A percentile compares a stretch with the other conserved stretches of the same genome.
Evolutionary conservation across 345 rosid species (phyloP).

Genomic region (Sisymbrium irio): DNA sequence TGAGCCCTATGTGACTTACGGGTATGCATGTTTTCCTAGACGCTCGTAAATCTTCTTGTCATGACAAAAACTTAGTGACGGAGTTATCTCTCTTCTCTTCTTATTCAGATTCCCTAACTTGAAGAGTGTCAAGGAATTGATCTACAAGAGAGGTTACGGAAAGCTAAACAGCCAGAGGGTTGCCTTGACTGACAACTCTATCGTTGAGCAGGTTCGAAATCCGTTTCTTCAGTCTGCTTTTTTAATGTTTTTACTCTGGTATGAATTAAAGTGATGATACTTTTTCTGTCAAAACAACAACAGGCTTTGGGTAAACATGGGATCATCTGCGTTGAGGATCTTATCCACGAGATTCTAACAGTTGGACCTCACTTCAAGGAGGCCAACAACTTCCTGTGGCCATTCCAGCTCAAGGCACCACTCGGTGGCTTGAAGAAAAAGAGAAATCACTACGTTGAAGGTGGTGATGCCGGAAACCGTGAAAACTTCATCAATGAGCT

Average conservation of each 20-base stretch:
- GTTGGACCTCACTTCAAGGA: constrained; percentile 97
- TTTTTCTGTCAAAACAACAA: background rate
- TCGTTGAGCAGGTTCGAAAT: constrained; percentile 64
- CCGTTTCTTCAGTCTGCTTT: background rate
- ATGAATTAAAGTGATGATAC: background rate
- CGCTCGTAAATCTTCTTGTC: background rate
- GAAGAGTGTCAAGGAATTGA: constrained; percentile 85
- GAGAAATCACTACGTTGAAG: constrained; percentile 96
- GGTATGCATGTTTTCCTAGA: constrained; percentile 40
- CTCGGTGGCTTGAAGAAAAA: constrained; percentile 82
- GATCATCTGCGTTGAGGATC: constrained; percentile 72
- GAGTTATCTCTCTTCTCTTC: background rate
- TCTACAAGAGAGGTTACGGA: constrained; percentile 89
- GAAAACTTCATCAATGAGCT: constrained; percentile 82
- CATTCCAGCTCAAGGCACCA: constrained; percentile 92
- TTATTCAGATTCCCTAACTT: constrained; percentile 71
- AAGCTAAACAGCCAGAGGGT: constrained; percentile 75
- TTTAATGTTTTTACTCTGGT: background rate
- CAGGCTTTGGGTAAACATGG: constrained; percentile 74
- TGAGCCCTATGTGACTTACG: constrained; percentile 92
- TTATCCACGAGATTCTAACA: constrained; percentile 81
- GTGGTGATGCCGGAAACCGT: constrained; percentile 85
- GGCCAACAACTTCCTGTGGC: constrained; percentile 91
- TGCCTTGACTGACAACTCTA: constrained; percentile 73
- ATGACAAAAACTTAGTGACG: background rate